phyloP scores from a whole-genome alignment of 2,329 filamentous ascomycete genomes.

The Epichloe sp. region DNA sequence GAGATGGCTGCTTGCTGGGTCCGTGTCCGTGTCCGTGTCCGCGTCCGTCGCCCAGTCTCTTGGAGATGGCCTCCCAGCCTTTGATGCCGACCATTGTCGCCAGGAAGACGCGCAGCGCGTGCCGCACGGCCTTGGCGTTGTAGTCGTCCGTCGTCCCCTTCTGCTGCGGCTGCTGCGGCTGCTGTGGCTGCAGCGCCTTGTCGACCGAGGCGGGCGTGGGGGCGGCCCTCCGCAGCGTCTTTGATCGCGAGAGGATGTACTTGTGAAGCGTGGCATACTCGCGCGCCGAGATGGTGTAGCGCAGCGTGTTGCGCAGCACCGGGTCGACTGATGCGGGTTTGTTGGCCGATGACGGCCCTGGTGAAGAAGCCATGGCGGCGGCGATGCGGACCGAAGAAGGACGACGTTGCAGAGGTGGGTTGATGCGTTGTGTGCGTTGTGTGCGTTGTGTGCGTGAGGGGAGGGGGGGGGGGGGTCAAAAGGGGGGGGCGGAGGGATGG shows the following conservation, averaged over 20 bases:
- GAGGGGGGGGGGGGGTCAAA: no score
- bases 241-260: conserved; percentile 64
- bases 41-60: conserved; percentile 29
- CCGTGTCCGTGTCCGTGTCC: conserved; percentile 11
- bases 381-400: no score
- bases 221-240: conserved; percentile 38
- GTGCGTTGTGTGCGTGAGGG: no score
- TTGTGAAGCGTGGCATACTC: conserved; percentile 80
- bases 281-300: conserved; percentile 72
- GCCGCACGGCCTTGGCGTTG: conserved; percentile 56
- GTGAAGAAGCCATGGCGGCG: conserved; percentile 1
- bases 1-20: conserved; percentile 22
- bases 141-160: conserved; percentile 45
- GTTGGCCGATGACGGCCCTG: background rate
- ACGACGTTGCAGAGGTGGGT: no score
- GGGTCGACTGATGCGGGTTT: conserved; percentile 38
- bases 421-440: no score
- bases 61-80: conserved; percentile 41
- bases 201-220: conserved; percentile 43
- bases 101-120: conserved; percentile 58
- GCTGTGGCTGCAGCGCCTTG: conserved; percentile 21
- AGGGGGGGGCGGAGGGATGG: no score
- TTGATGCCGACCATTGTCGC: conserved; percentile 51
- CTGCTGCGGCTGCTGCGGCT: conserved; percentile 19
- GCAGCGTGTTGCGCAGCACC: conserved; percentile 70